Percentiles rank a stretch among this genome's conserved stretches.
phyloP scores from a whole-genome alignment of 2,329 filamentous ascomycete species.

The Colletotrichum horii region DNA sequence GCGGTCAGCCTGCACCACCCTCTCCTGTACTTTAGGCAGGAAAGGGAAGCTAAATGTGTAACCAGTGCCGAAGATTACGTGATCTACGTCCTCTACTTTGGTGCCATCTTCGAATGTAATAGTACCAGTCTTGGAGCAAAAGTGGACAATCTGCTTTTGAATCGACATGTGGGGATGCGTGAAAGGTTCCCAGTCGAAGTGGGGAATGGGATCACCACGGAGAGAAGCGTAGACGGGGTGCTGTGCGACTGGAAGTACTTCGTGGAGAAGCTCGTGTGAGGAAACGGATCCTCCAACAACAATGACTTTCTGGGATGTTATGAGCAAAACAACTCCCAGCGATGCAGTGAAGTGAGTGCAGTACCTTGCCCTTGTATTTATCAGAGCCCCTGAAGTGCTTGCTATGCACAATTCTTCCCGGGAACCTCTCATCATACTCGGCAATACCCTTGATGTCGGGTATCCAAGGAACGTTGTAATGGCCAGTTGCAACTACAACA shows the following conservation, averaged over 20 bases:
- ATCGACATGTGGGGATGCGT: constrained; percentile 53
- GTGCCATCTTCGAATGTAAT: constrained; percentile 59
- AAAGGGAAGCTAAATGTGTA: constrained; percentile 64
- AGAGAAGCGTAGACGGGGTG: constrained; percentile 54
- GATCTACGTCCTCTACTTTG: constrained; percentile 52
- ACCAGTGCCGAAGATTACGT: constrained; percentile 65
- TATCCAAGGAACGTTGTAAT: constrained; percentile 45
- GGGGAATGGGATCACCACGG: constrained; percentile 49
- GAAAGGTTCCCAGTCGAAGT: constrained; percentile 63
- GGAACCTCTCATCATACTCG: constrained; percentile 40
- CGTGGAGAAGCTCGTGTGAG: constrained; percentile 60
- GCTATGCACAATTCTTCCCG: constrained; percentile 42
- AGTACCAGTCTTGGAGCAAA: constrained; percentile 38
- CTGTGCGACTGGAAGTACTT: constrained; percentile 50
- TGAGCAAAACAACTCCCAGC: background rate
- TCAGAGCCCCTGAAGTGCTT: constrained; percentile 41
- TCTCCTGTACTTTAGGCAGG: constrained; percentile 49
- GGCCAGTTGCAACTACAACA: constrained; percentile 43
- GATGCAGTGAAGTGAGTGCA: background rate
- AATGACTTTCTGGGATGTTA: constrained; percentile 47
- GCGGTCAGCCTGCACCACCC: constrained; percentile 40
- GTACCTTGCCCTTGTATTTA: constrained; percentile 25
- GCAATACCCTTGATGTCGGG: constrained; percentile 45
- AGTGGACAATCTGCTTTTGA: constrained; percentile 47
- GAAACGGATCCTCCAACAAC: constrained; percentile 64